Percentiles rank a stretch among this genome's conserved stretches.
Evolutionary conservation across 2,329 filamentous ascomycete genomes (phyloP).

Genomic region (Colletotrichum chlorophyti): DNA sequence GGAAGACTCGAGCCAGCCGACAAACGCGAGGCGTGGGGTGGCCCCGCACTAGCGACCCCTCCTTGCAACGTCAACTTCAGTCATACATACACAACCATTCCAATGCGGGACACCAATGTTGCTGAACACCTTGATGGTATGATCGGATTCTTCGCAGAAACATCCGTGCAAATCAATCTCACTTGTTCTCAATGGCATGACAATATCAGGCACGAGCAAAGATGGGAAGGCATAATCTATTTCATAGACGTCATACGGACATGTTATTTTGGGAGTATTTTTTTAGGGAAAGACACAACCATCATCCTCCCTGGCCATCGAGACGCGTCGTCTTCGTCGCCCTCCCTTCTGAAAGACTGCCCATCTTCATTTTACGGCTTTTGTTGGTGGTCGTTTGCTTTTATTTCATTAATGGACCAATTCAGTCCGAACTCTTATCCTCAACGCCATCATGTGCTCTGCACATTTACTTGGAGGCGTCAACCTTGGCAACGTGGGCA

Average conservation of each 20-base stretch:
- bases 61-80: no score
- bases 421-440: constrained; percentile 18
- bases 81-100: no score
- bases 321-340: constrained; percentile 11
- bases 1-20: no score
- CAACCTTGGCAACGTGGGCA: constrained; percentile 81
- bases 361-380: constrained; percentile 28
- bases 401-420: constrained; percentile 21
- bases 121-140: neutral
- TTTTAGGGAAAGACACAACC: constrained; percentile 26
- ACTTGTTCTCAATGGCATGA: no score
- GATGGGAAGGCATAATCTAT: constrained; percentile 28
- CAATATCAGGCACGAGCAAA: neutral
- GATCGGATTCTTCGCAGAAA: neutral
- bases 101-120: neutral
- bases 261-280: constrained; percentile 21
- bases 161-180: no score
- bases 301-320: constrained; percentile 19
- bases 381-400: constrained; percentile 25
- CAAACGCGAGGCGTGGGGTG: neutral
- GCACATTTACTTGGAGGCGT: constrained; percentile 60
- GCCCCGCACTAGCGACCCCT: neutral
- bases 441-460: constrained; percentile 20
- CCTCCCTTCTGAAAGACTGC: constrained; percentile 23
- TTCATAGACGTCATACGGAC: constrained; percentile 27